Percentiles rank a stretch among this genome's conserved stretches.
phyloP scores from a whole-genome alignment of 106 monocot genomes.

The Phalaenopsis equestris region DNA sequence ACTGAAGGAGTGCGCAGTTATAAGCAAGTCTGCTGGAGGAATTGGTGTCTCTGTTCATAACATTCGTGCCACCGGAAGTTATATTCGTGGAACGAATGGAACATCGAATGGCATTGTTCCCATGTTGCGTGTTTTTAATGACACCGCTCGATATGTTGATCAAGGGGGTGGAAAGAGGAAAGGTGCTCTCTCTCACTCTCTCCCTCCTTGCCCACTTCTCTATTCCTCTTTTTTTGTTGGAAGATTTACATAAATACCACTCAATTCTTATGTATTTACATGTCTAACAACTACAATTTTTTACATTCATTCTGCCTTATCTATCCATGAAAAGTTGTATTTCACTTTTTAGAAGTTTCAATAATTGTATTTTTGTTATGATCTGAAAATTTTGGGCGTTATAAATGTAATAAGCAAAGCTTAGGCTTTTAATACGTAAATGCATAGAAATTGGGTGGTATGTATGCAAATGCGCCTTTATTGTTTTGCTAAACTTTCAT shows the following conservation, averaged over 20 bases:
- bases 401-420: no score
- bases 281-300: no score
- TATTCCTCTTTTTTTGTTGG: not conserved
- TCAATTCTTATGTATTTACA: no score
- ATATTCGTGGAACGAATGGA: conserved; percentile 95
- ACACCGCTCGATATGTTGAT: conserved; percentile 98
- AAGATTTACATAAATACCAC: no score
- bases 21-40: conserved; percentile 95
- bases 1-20: conserved; percentile 87
- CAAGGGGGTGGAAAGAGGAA: conserved; percentile 99
- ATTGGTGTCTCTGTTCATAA: conserved; percentile 96
- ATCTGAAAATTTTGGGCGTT: no score
- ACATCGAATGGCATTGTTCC: conserved; percentile 96
- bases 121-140: conserved; percentile 94
- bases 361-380: no score
- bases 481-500: not conserved
- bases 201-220: not conserved
- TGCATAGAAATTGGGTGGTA: no score
- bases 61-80: conserved; percentile 85
- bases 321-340: no score
- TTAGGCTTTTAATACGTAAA: no score
- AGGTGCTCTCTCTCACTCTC: conserved; percentile 28
- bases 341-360: no score
- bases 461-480: no score
- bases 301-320: no score